Conservation (phyloP, 2,329 filamentous ascomycete genomes). For the Ceratocystiopsis sp. region DNA sequence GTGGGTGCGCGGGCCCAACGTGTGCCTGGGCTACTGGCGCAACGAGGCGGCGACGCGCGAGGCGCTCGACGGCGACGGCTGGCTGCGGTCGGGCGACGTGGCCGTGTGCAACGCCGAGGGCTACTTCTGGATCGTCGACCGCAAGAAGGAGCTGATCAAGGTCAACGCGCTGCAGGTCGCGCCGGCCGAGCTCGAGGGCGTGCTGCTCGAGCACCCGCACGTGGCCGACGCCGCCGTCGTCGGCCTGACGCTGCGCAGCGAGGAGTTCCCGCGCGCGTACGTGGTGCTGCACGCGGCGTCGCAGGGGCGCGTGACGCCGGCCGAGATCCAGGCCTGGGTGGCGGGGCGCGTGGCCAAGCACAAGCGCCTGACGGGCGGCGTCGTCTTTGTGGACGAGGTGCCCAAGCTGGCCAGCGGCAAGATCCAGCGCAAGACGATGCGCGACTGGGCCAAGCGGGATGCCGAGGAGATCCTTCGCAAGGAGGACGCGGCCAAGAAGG, state of each 20-base stretch:
- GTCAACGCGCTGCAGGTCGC: slow-evolving; percentile 42
- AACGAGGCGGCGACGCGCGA: slow-evolving; percentile 23
- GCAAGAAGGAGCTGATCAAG: slow-evolving; percentile 29
- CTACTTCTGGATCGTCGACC: slow-evolving; percentile 33
- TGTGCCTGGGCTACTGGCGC: slow-evolving; percentile 50
- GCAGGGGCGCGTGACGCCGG: slow-evolving; percentile 25
- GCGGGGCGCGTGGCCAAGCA: slow-evolving; percentile 29
- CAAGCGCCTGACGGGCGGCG: slow-evolving; percentile 32
- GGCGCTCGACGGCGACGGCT: slow-evolving; percentile 19
- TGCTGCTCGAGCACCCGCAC: slow-evolving; percentile 25
- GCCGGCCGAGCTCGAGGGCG: slow-evolving; percentile 33
- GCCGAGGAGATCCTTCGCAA: slow-evolving; percentile 16
- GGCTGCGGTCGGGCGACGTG: slow-evolving; percentile 38
- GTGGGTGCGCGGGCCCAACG: slow-evolving; percentile 47
- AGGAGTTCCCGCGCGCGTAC: slow-evolving; percentile 37
- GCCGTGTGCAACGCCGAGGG: slow-evolving; percentile 19
- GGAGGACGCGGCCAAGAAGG: slow-evolving; percentile 1
- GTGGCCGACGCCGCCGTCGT: slow-evolving; percentile 44
- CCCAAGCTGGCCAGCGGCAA: slow-evolving; percentile 41
- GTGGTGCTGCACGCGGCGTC: slow-evolving; percentile 29
- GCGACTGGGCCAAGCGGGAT: slow-evolving; percentile 39
- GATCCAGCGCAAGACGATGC: slow-evolving; percentile 37
- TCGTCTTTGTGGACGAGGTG: slow-evolving; percentile 37
- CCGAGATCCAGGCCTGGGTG: slow-evolving; percentile 34
- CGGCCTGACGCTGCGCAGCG: slow-evolving; percentile 22